Conservation (phyloP, 148 eudicot genomes). For the Fagopyrum homotropicum region DNA sequence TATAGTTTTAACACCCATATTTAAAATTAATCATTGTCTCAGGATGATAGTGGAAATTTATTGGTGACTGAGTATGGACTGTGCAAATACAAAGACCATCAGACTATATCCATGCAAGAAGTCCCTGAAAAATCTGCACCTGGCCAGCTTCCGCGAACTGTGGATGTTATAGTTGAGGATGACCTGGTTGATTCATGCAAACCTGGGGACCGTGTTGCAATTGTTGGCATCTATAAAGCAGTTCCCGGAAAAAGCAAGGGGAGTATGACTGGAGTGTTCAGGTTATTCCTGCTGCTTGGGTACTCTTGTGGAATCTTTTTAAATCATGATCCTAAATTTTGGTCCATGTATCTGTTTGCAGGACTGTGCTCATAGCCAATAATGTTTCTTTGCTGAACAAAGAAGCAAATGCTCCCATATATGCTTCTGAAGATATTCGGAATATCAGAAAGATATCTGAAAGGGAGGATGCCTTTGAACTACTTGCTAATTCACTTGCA, state of each 20-base stretch:
- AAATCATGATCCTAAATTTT: background rate
- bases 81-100: slow-evolving; percentile 98
- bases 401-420: slow-evolving; percentile 82
- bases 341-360: slow-evolving; percentile 19
- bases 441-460: slow-evolving; percentile 75
- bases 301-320: background rate
- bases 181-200: slow-evolving; percentile 97
- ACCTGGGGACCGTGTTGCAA: slow-evolving; percentile 98
- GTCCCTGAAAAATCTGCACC: slow-evolving; percentile 98
- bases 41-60: slow-evolving; percentile 95
- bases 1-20: background rate
- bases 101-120: slow-evolving; percentile 96
- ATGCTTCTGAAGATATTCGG: slow-evolving; percentile 60
- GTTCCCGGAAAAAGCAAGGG: slow-evolving; percentile 95
- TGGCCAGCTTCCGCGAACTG: slow-evolving; percentile 96
- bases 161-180: slow-evolving; percentile 90
- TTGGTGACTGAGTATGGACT: slow-evolving; percentile 93
- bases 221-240: slow-evolving; percentile 95
- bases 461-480: slow-evolving; percentile 72
- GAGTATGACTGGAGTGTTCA: slow-evolving; percentile 95
- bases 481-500: slow-evolving; percentile 85
- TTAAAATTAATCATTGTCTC: slow-evolving; percentile 10
- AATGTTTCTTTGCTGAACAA: slow-evolving; percentile 88
- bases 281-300: slow-evolving; percentile 31
- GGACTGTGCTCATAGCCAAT: slow-evolving; percentile 96